Percentiles rank a stretch among this genome's conserved stretches.
Conservation (phyloP, 1,284 basidiomycete species). For the Boletus mariae region DNA sequence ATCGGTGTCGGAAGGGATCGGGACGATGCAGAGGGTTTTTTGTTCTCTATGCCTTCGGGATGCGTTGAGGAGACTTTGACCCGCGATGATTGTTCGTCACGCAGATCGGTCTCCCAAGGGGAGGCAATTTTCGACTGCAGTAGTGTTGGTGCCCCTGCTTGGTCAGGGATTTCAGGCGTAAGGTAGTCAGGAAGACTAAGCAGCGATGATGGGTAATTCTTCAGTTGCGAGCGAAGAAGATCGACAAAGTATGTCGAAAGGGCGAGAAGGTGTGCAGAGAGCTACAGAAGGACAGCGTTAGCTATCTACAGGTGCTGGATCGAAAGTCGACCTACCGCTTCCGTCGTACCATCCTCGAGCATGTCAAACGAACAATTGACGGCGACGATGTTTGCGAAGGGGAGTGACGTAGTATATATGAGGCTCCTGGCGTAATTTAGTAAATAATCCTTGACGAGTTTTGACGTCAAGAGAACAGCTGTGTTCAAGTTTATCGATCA, state of each 20-base stretch:
- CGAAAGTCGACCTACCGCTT: conserved; percentile 39
- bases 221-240: conserved; percentile 30
- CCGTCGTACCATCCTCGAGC: conserved; percentile 65
- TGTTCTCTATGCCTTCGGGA: background rate
- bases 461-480: conserved; percentile 80
- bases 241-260: conserved; percentile 39
- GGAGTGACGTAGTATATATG: conserved; percentile 85
- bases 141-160: background rate
- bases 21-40: background rate
- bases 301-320: background rate
- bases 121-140: conserved; percentile 23
- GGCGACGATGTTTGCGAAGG: conserved; percentile 71
- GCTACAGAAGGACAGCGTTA: conserved; percentile 29
- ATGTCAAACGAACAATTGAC: conserved; percentile 77
- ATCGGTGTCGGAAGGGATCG: conserved; percentile 59
- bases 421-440: conserved; percentile 92
- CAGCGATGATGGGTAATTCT: conserved; percentile 22
- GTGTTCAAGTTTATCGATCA: background rate
- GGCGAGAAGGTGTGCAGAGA: conserved; percentile 40
- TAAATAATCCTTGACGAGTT: conserved; percentile 76
- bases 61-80: background rate
- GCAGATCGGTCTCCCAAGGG: conserved; percentile 29
- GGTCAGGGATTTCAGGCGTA: background rate
- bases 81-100: background rate
- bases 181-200: conserved; percentile 28